Conservation (phyloP, 345 rosid species). For the Citrus medica region DNA sequence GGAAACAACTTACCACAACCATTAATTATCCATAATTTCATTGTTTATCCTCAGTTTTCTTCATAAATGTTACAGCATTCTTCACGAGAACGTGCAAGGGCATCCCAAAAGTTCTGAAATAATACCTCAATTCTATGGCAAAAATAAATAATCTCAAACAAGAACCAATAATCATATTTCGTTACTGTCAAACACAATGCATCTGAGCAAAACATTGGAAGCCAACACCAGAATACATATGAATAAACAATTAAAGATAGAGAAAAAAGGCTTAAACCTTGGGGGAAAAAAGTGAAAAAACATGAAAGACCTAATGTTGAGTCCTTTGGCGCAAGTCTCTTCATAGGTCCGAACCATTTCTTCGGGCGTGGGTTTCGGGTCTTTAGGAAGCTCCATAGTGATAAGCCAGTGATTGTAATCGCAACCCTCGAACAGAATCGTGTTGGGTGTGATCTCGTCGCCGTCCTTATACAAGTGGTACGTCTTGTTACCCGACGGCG, state of each 20-base stretch:
- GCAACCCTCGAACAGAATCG: no score
- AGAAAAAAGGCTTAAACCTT: no score
- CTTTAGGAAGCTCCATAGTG: no score
- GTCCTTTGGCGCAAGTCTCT: no score
- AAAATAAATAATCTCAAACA: not conserved
- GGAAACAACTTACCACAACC: not conserved
- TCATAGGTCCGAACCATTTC: no score
- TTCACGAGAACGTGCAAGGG: not conserved
- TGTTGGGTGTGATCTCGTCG: no score
- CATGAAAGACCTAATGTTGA: not conserved
- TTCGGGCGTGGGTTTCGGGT: no score
- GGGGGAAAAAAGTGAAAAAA: not conserved
- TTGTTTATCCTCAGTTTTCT: not conserved
- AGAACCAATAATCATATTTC: not conserved
- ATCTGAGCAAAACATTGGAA: not conserved
- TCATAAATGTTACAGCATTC: not conserved
- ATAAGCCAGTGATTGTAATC: no score
- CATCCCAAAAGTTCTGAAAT: not conserved
- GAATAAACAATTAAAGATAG: not conserved
- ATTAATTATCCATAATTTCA: not conserved
- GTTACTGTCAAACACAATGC: no score
- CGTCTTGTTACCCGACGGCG: no score
- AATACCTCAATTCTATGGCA: not conserved
- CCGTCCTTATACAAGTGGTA: no score
- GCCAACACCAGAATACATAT: not conserved